phyloP scores from a whole-genome alignment of 306 rosid genomes.

The Ormosia semicastrata region DNA sequence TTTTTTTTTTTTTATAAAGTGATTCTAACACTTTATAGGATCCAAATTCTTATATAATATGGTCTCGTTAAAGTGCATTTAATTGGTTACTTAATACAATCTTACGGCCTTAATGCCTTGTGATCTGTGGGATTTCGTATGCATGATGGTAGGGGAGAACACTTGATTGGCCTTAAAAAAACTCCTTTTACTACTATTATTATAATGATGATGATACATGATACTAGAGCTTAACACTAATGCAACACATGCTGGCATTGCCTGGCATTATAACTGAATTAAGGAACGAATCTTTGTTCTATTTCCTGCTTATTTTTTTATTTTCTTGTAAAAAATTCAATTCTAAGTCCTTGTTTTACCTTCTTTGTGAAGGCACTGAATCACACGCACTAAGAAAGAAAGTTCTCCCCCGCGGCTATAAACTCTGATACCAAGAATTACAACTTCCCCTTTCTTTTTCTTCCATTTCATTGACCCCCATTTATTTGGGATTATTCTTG shows the following conservation, averaged over 20 bases:
- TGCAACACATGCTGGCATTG: constrained; percentile 38
- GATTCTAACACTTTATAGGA: neutral
- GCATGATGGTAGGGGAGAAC: neutral
- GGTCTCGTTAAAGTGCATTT: neutral
- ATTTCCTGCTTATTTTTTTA: constrained; percentile 22
- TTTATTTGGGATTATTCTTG: constrained; percentile 35
- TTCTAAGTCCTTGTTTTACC: constrained; percentile 12
- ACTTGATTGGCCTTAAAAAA: constrained; percentile 18
- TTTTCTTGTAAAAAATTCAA: constrained; percentile 1
- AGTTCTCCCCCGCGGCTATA: constrained; percentile 1
- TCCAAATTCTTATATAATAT: neutral
- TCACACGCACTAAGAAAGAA: neutral
- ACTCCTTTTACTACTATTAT: constrained; percentile 12
- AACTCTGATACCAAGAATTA: constrained; percentile 28
- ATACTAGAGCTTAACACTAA: constrained; percentile 22
- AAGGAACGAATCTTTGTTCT: constrained; percentile 68
- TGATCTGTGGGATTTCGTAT: neutral
- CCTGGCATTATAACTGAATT: constrained; percentile 60
- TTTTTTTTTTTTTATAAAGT: too few relatives aligned
- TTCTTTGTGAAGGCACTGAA: constrained; percentile 48
- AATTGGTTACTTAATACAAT: neutral
- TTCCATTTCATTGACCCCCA: constrained; percentile 20
- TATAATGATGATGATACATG: neutral
- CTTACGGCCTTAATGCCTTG: constrained; percentile 11
- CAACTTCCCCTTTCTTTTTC: constrained; percentile 31